Base-by-base conservation (phyloP, 106 monocot genomes). In the Dendrobium officinale region DNA sequence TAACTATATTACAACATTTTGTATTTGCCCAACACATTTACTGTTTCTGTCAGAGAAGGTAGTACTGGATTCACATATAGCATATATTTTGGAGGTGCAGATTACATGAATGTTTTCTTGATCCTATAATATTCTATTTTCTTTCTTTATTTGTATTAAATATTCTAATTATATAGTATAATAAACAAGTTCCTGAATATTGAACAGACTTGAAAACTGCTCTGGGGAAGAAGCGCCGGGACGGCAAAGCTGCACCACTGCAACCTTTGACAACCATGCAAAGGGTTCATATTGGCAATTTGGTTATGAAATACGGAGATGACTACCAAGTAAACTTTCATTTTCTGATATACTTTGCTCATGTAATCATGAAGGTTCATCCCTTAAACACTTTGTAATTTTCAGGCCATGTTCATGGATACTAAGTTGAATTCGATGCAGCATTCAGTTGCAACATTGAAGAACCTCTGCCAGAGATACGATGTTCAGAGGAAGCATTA, bases 191-290 rank as follows among this genome's bases (percentile, higher is more conserved):
- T 61, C 19, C 61, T 61, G 61, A 61, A 61, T 70, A 27, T 76
- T 15, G 7, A 49, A 48, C 4, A 98, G 97, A 92, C 84, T 77
- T 98, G 79, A 98, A 83, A 80, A 78, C 86, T 80, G 92, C 84
- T 54, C 86, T 98, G 61, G 94, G 97, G 49, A 98, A 98, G 84
- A 92, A 85, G 81, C 87, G 91, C 16, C 88, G 83, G 80, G 92
- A 98, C 67, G 97, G 97, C 44, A 91, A 87, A 81, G 41, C 80
- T 19, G 92, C 84, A 40, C 91, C 91, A 5, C 75, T 82, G 85
- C 84, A 77, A 41, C 85, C 89, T 26, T 82, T 98, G 48, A 98
- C 92, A 17, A 91, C 76, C 43, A 87, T 94, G 54, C 97, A 94
- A 80, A 85, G 91, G 22, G 80, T 91, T 79, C 83, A 92, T 48